Evolutionary conservation across 176 grass and related monocot species (phyloP), one percentile per base, ranked within the genome.

Genomic region (Phoenix dactylifera): DNA sequence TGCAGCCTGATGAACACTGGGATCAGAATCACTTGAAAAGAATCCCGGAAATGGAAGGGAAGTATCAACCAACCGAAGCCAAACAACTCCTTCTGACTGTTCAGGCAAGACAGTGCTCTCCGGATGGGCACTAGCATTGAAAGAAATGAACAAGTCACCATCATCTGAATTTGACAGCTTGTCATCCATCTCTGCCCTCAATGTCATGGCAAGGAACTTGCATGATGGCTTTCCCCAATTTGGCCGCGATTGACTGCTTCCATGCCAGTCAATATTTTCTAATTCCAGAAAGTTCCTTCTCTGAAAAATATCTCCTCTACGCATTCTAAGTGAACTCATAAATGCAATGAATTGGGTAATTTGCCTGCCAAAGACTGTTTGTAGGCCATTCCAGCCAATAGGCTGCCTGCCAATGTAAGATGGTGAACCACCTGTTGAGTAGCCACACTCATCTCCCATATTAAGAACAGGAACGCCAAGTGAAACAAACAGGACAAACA

Each of bases 61-160:
- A 68, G 93, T 97, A 85, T 97, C 93, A 22, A 97, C 84, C 81
- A 97, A 80, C 22, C 81, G 52, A n/a, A 85, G 18, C 93, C 93
- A 97, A 22, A 79, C n/a, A 1, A 54, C 82, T 69, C 84, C 80
- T 68, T 97, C 81, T 54, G 75, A 26, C 30, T 72, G 72, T 63
- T 54, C 64, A 59, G 93, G 83, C 64, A 97, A 82, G 60, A 69
- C 67, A 76, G 69, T 69, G 63, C 49, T 78, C 22, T 60, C 26
- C 35, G 65, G 19, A 59, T 76, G 59, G 53, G 50, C 57, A 12
- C 72, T 72, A 15, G 83, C 78, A 85, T 97, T 97, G 72, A 97
- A 97, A 72, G 78, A 82, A 57, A 91, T 59, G 74, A 80, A 91
- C 29, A 97, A 22, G 67, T 87, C 77, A 55, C 77, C 80, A 74